Evolutionary conservation across 306 rosid species (phyloP), one percentile per base, ranked within the genome.

Genomic region (Dalbergia oliveri): DNA sequence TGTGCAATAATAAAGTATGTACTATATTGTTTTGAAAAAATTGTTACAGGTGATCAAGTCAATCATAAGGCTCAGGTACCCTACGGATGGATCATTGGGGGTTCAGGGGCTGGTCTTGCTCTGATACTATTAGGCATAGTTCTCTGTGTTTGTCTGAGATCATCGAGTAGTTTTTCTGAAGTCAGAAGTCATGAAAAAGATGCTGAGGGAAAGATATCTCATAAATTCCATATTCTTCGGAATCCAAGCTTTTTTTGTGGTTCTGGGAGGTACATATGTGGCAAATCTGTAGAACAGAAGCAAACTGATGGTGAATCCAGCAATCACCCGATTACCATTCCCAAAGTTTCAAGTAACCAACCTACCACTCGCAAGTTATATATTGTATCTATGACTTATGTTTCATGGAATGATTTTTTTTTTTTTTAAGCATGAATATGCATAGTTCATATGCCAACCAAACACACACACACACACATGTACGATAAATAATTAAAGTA

Each of bases 201-300:
- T 76, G 88, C 84, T 9, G 88, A 85, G 73, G 82, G 80, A 51
- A 86, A 88, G 84, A 77, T 73, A 85, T 75, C 94, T 66, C 94
- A 89, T 79, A 90, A 87, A 77, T 95, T 95, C 73, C 99, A 89
- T 14, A 79, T 93, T 90, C 99, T 93, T 87, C 92, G 88, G 68
- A 93, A 89, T 62, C 95, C 97, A 69, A 95, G 89, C 83, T 95
- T 93, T 75, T 90, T 89, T 67, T 93, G 99, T 83, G 94, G 90
- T 82, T 95, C 98, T 16, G 97, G 98, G 82, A 89, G 98, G 88
- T 89, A 88, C 65, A 82, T 83, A 56, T 89, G 94, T 81, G 89
- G 98, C 75, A 90, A 81, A 37, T 78, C 89, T 85, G 86, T 86
- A 58, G 94, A 86, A 19, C 87, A 84, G 87, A 90, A 89, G 88